Evolutionary conservation across 352 stramenopile species (phyloP), one percentile per base, ranked within the genome.

Genomic region (Globisporangium orthogonon): DNA sequence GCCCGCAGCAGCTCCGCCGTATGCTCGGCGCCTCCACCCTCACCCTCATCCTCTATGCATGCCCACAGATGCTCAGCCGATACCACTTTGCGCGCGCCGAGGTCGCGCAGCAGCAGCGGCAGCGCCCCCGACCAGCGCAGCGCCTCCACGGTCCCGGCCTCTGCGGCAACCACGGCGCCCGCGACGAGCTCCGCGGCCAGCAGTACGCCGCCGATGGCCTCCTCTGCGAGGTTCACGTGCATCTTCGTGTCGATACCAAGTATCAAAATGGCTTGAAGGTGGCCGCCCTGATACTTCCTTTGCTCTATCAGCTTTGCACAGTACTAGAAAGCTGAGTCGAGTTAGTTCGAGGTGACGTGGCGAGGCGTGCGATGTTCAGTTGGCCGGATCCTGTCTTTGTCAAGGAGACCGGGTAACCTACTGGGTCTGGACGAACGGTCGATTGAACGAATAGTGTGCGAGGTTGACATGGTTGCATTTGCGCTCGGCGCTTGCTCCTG

Each of bases 101-200:
- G 62, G 45, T 89, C 77, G 39, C 79, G 72, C 50, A 92, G 60
- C 23, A 92, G 58, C 49, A 92, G 68, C 56, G 82, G 73, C 41
- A 92, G 59, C 40, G 79, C 74, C 2, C 79, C 79, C 0, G 77
- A 49, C 82, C 82, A 92, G 45, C 79, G 78, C 31, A 92, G 69
- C 41, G 67, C 65, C 65, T 92, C 82, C 14, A 86, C 18, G n/a
- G 74, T 66, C 4, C 82, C 76, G 4, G 60, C 65, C 43, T 92
- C 82, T 7, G 74, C 77, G 0, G 69, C 76, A 18, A 92, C 33
- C 0, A 86, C 55, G 18, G 64, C 65, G 33, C 71, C 69, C 29
- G 76, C 68, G 13, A 92, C 73, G 33, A 74, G 64, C 63, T 89
- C 77, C 0, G 77, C 73, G 40, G 72, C 67, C 45, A 84, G 68